Evolutionary conservation across 2,329 filamentous ascomycete species (phyloP), one percentile per base, ranked within the genome.

Genomic region (Xylariomycetidae sp.): DNA sequence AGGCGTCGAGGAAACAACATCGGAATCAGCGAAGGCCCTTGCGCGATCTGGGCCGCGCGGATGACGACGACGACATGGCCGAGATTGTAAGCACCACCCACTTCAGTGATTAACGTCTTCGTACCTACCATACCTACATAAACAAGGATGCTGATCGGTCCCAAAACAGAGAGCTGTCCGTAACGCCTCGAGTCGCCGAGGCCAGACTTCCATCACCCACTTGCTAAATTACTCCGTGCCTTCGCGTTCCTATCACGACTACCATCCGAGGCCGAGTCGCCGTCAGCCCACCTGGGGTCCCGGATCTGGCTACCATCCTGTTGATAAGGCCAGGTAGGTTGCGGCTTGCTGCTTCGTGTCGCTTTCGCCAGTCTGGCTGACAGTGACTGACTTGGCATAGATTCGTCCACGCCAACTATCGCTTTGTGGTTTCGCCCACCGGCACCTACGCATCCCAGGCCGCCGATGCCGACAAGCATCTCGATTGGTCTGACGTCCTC

Each of bases 171-270:
- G 72, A 44, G 72, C 72, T 14, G 59, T 77, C 37, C 65, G 71
- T 37, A 77, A 76, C 45, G 59, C 72, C 10, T 70, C 67, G n/a
- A 74, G 72, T 53, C 82, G 92, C 38, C 86, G 92, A 51, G 92
- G 92, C 34, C 90, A 95, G 61, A 95, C 88, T 34, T 94, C 86
- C 52, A 98, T 98, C 56, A 96, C 92, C 25, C 92, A 98, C 61
- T 67, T 98, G 37, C 85, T 98, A 72, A 90, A 90, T 65, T 94
- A 95, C 61, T 79, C 84, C 27, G 68, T 87, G 14, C 85, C 89
- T 15, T 79, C 84, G 25, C 77, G 85, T 29, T 82, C 82, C 15
- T 76, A 76, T 48, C 67, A 68, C 31, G 57, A 66, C 36, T 64
- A 68, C 46, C 59, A 68, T 45, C 58, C 66, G 31, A 69, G 74